Percentiles rank a stretch among this genome's conserved stretches.
These are phyloP conservation scores for Diplodia corticola DNA, from an alignment of 2,329 filamentous ascomycete species.

Conservation along the genomic window DNA sequence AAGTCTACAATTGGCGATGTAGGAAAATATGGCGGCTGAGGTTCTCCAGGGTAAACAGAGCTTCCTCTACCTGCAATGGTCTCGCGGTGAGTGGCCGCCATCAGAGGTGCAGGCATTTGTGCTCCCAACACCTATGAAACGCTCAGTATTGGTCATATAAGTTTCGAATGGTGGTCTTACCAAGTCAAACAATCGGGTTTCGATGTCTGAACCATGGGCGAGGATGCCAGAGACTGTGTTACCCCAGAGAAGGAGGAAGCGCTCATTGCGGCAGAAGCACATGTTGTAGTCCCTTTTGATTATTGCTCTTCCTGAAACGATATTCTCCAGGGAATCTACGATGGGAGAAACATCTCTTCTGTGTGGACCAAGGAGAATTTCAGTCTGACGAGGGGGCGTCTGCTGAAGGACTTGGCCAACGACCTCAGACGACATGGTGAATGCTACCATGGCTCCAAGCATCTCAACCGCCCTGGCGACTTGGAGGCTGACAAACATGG, in stretches of 20 bases:
- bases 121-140: conserved; percentile 28
- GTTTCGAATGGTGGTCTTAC: neutral
- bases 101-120: conserved; percentile 25
- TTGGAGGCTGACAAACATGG: conserved; percentile 37
- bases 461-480: conserved; percentile 43
- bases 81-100: neutral
- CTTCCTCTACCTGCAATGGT: neutral
- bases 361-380: conserved; percentile 31
- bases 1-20: neutral
- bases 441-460: conserved; percentile 45
- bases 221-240: conserved; percentile 46
- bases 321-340: conserved; percentile 42
- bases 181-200: conserved; percentile 21
- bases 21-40: neutral
- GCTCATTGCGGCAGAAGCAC: conserved; percentile 46
- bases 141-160: neutral
- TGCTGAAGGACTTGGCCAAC: conserved; percentile 44
- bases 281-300: conserved; percentile 45
- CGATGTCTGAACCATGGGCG: conserved; percentile 37
- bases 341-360: conserved; percentile 39
- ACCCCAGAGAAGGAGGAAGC: conserved; percentile 48
- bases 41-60: neutral
- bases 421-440: conserved; percentile 49
- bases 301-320: conserved; percentile 39
- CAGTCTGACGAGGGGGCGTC: conserved; percentile 40